phyloP scores from a whole-genome alignment of 495 filamentous ascomycete species.

The Podospora tetraspora region DNA sequence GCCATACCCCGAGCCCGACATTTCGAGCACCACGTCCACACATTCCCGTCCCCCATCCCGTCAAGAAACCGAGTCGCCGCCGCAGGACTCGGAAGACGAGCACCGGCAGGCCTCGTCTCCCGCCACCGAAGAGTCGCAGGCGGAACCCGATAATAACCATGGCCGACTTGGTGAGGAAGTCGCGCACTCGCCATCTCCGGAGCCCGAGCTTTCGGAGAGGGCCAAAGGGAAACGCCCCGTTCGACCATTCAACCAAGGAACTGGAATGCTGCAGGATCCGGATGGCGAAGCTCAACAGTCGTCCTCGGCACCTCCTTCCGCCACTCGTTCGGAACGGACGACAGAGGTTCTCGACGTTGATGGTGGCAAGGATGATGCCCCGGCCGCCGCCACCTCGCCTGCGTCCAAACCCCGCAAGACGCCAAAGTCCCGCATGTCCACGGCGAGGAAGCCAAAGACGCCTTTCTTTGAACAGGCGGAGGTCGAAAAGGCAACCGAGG shows the following conservation, averaged over 20 bases:
- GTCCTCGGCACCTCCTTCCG: no score
- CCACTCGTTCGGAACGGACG: background rate
- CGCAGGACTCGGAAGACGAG: background rate
- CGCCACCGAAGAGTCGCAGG: background rate
- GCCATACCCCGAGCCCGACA: background rate
- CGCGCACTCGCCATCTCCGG: background rate
- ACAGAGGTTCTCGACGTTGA: background rate
- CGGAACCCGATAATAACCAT: background rate
- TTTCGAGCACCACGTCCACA: background rate
- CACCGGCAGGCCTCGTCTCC: background rate
- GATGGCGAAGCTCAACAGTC: background rate
- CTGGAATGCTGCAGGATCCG: background rate
- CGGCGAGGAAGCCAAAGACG: slow-evolving; percentile 13
- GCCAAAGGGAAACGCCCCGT: background rate
- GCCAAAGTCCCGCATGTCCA: background rate
- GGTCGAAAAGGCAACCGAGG: background rate
- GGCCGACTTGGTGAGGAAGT: background rate
- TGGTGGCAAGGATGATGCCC: background rate
- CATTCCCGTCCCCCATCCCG: background rate
- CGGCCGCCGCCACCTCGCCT: background rate
- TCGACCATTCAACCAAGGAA: background rate
- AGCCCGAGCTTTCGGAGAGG: background rate
- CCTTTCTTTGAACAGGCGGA: slow-evolving; percentile 15
- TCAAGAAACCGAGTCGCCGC: background rate
- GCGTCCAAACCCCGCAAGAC: background rate